phyloP scores from a whole-genome alignment of 2,329 filamentous ascomycete genomes.

The Colletotrichum eremochloae region DNA sequence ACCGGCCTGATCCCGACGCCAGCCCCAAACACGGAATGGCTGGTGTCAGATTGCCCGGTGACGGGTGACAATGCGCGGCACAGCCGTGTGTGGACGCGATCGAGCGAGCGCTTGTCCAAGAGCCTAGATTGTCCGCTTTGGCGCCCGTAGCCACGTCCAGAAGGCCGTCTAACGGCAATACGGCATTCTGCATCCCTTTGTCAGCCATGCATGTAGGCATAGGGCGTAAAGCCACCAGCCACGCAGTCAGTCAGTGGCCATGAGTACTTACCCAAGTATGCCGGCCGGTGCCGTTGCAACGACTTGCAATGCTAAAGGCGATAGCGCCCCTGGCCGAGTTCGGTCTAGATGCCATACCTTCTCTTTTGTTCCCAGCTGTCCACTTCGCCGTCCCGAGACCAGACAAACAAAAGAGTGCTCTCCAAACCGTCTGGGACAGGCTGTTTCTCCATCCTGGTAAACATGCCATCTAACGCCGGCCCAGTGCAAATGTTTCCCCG shows the following conservation, averaged over 20 bases:
- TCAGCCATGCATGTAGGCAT: too few relatives aligned
- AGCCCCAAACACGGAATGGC: slow-evolving; percentile 30
- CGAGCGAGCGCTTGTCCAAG: slow-evolving; percentile 20
- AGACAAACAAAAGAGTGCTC: background rate
- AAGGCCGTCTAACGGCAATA: slow-evolving; percentile 3
- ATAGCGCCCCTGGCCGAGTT: background rate
- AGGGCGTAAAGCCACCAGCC: background rate
- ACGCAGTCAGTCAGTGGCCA: background rate
- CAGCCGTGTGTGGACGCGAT: background rate
- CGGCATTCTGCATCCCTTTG: slow-evolving; percentile 19
- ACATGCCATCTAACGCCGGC: background rate
- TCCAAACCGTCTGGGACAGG: background rate
- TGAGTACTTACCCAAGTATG: background rate
- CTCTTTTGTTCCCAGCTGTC: background rate
- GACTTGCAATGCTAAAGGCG: background rate
- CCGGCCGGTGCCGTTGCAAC: background rate
- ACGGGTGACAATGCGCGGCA: slow-evolving; percentile 33
- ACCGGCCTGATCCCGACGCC: slow-evolving; percentile 8
- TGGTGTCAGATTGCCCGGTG: slow-evolving; percentile 17
- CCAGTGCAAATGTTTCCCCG: background rate
- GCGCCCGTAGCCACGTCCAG: background rate
- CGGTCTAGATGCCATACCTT: background rate
- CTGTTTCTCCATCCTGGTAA: background rate
- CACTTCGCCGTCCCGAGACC: background rate
- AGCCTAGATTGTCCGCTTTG: background rate